Evolutionary conservation across 2,329 filamentous ascomycete genomes (phyloP), one percentile per base, ranked within the genome.

Genomic region (Chaetomium strumarium): DNA sequence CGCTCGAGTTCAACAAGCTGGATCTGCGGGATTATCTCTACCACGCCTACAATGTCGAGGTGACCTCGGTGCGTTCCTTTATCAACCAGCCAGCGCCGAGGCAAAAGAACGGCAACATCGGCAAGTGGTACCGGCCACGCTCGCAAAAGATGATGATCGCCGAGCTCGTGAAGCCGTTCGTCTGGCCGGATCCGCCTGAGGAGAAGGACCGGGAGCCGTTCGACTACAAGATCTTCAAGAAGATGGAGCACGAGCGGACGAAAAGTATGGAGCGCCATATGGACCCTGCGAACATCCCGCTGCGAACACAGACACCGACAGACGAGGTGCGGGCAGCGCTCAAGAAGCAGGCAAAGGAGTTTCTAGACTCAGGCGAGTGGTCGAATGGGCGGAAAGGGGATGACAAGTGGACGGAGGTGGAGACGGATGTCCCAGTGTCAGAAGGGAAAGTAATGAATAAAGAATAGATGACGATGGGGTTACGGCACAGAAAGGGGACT

Each of bases 21-120:
- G 93, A 99, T 69, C 75, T 99, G 39, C 88, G 90, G 70, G 91
- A 96, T 75, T 99, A 97, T 75, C 85, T 99, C 57, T 88, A 82
- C 74, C 84, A 95, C 69, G 80, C 81, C 40, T 99, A 99, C 77
- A 78, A 80, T 55, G 84, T 97, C 56, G 79, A 84, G 58, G 81
- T 85, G 49, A 74, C 81, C 48, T 77, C 77, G 60, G 83, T 97
- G 57, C 87, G 92, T 56, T 90, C 88, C 49, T 92, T 82, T 66
- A 81, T 97, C 65, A 84, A 88, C 63, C 81, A 85, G 70, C 78
- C 83, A 67, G 80, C 68, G 55, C 70, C 72, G 14, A 72, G 75
- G 56, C 64, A 61, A 63, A 61, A 67, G 57, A 34, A 49, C 40
- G 70, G 61, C 68, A 66, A 66, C 68, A 55, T 58, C 63, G 75